These are phyloP conservation scores for Ustilago cynodontis DNA, from an alignment of 1,284 basidiomycete species.

Conservation along the genomic window DNA sequence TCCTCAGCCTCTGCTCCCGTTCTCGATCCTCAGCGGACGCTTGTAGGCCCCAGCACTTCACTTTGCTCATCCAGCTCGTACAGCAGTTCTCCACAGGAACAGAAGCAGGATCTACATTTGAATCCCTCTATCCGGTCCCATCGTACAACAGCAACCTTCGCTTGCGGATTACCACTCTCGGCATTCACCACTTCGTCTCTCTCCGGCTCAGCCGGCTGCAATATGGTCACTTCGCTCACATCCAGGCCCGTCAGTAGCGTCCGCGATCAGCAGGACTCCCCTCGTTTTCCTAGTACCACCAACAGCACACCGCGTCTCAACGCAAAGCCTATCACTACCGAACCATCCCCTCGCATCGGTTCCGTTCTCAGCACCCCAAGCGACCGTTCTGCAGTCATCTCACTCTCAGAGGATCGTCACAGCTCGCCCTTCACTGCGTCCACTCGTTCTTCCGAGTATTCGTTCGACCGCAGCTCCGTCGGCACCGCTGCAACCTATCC, in stretches of 20 bases:
- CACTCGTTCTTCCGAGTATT: conserved; percentile 39
- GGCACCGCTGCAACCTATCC: conserved; percentile 37
- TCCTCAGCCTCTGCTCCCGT: neutral
- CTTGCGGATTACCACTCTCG: neutral
- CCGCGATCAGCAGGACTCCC: conserved; percentile 37
- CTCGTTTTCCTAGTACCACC: conserved; percentile 17
- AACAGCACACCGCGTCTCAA: conserved; percentile 16
- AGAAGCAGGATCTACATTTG: neutral
- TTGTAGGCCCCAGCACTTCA: too few relatives aligned
- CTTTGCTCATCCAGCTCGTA: too few relatives aligned
- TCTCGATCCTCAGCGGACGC: too few relatives aligned
- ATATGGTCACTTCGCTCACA: conserved; percentile 41
- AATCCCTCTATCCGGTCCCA: neutral
- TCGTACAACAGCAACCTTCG: neutral
- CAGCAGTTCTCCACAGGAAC: too few relatives aligned
- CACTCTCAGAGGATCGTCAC: conserved; percentile 33
- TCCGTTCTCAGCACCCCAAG: conserved; percentile 16
- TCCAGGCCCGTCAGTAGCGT: conserved; percentile 46
- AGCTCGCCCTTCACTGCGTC: conserved; percentile 38
- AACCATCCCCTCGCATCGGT: conserved; percentile 31
- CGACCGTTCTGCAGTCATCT: conserved; percentile 16
- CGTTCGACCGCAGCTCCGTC: conserved; percentile 39
- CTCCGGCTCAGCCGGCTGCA: conserved; percentile 46
- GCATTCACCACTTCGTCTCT: neutral
- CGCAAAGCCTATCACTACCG: conserved; percentile 1